Percentiles rank a stretch among this genome's conserved stretches.
phyloP scores from a whole-genome alignment of 805 yeast genomes.

The Starmerella scarabaei region DNA sequence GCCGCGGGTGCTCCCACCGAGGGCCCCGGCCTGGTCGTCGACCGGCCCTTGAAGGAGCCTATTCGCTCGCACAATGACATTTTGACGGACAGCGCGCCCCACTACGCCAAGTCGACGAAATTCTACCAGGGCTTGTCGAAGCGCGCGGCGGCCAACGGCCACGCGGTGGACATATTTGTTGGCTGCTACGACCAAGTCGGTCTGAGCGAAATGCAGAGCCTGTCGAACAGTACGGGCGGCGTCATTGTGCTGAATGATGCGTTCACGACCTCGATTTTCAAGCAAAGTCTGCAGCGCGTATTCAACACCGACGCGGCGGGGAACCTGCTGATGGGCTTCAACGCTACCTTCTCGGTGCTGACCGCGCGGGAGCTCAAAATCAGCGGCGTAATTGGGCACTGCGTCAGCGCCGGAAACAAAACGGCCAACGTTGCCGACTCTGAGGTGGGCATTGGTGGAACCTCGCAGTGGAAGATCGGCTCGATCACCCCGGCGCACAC shows the following conservation, averaged over 20 bases:
- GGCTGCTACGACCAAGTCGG: constrained; percentile 97
- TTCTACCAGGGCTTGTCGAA: constrained; percentile 65
- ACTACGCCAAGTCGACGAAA: constrained; percentile 72
- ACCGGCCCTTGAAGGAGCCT: constrained; percentile 84
- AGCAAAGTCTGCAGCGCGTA: constrained; percentile 77
- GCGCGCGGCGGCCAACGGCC: constrained; percentile 59
- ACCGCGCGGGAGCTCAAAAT: constrained; percentile 80
- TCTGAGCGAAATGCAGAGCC: constrained; percentile 78
- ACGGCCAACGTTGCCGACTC: constrained; percentile 73
- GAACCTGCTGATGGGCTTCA: constrained; percentile 76
- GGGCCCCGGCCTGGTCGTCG: constrained; percentile 89
- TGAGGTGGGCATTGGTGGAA: constrained; percentile 88
- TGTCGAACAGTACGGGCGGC: constrained; percentile 84
- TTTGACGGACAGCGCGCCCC: constrained; percentile 79
- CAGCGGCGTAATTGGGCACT: constrained; percentile 90
- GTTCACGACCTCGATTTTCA: constrained; percentile 86
- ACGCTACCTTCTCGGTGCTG: constrained; percentile 75
- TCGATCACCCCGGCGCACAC: constrained; percentile 77
- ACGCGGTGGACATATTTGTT: constrained; percentile 78
- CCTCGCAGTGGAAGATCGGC: constrained; percentile 78
- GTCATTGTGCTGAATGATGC: constrained; percentile 78
- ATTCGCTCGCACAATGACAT: constrained; percentile 95
- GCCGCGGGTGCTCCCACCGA: constrained; percentile 93
- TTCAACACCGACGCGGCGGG: constrained; percentile 83
- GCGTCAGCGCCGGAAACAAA: constrained; percentile 47